Base-by-base conservation (phyloP, 768 basidiomycete species). In the Hygrocybe punicea region DNA sequence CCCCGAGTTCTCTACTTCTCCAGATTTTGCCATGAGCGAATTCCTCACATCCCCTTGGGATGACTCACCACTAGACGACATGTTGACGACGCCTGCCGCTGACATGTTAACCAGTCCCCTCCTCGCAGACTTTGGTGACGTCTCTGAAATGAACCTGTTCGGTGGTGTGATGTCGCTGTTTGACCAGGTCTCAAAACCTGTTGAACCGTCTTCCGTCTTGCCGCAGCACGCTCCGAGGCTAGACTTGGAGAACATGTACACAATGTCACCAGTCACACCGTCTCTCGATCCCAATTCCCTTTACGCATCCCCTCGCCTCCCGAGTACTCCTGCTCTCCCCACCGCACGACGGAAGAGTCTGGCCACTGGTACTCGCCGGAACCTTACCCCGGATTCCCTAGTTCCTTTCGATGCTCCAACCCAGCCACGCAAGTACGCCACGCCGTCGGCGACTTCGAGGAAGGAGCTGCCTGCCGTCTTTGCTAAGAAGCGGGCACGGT, bases 401-500 rank as follows among this genome's bases (percentile, higher is more conserved):
- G 81, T 93, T 21, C 79, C 86, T 19, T 67, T 85, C 62, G 84
- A 88, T 52, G 92, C 92, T 1, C 93, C 92, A 0, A 91, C 87
- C 1, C 92, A 94, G 66, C 45, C 81, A 0, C 84, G 92, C 60
- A 81, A 81, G n/a, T 94, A 93, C 64, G 63, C 82, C 14, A 79
- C 79, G 0, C 85, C 89, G 0, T 92, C 90, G 0, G 68, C 78
- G 1, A 94, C 93, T 0, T 92, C 92, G 14, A 79, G 85, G 51
- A 93, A 92, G 72, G 84, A 85, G 39, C 69, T 92, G 21, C 90
- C 91, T 1, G 86, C 83, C 0, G 84, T 82, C 35, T 89, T 89
- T 62, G 81, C 77, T 62, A 80, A 77, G 67, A 84, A 84, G 79
- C 82, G 87, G n/a, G 70, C 75, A 6, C 70, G 81, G 19, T 62